Percentiles rank a stretch among this genome's conserved stretches.
Conservation (phyloP, 768 basidiomycete species). For the Sarcomyxa edulis region DNA sequence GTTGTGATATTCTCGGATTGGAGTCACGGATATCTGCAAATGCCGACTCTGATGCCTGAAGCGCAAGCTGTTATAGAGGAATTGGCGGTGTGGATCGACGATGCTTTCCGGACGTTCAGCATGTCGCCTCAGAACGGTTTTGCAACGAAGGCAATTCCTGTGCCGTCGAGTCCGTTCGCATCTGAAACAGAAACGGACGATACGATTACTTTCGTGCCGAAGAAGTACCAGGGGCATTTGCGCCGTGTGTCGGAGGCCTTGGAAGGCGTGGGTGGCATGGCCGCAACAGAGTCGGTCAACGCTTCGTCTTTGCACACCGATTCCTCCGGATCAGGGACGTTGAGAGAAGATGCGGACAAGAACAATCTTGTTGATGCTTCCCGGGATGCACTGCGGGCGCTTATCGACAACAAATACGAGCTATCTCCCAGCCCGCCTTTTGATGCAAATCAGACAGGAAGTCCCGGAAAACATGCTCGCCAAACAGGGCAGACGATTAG, state of each 20-base stretch:
- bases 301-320: slow-evolving; percentile 1
- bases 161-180: slow-evolving; percentile 23
- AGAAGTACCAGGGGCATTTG: slow-evolving; percentile 33
- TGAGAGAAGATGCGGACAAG: slow-evolving; percentile 1
- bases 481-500: slow-evolving; percentile 60
- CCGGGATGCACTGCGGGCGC: too few relatives aligned
- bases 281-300: slow-evolving; percentile 15
- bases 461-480: too few relatives aligned
- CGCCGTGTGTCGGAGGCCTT: too few relatives aligned
- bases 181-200: slow-evolving; percentile 69
- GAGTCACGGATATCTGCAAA: slow-evolving; percentile 97
- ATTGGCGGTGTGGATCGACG: slow-evolving; percentile 88
- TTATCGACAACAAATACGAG: too few relatives aligned
- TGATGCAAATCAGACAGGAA: too few relatives aligned
- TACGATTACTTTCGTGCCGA: slow-evolving; percentile 68
- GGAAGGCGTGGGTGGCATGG: too few relatives aligned
- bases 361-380: too few relatives aligned
- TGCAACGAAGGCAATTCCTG: slow-evolving; percentile 2
- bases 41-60: slow-evolving; percentile 82
- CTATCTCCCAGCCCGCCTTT: too few relatives aligned
- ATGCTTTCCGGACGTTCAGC: slow-evolving; percentile 51
- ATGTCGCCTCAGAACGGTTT: neutral
- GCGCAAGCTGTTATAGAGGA: slow-evolving; percentile 73
- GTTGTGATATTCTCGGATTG: slow-evolving; percentile 92
- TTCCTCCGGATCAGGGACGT: slow-evolving; percentile 9